Percentiles rank a stretch among this genome's conserved stretches.
Conservation (phyloP, 306 rosid species). For the Gillenia trifoliata region DNA sequence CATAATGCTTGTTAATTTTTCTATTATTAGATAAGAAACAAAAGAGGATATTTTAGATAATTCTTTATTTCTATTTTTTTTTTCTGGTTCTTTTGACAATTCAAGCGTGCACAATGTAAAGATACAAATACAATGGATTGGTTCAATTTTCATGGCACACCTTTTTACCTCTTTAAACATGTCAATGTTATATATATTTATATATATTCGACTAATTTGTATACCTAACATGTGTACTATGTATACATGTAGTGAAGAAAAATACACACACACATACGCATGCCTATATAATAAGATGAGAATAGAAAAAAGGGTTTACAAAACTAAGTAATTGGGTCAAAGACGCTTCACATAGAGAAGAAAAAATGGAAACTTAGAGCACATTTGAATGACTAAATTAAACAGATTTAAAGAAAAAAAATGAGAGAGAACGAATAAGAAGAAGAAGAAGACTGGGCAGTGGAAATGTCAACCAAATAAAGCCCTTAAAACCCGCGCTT, state of each 20-base stretch:
- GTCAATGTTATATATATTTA: background rate
- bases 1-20: background rate
- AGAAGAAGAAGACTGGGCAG: conserved; percentile 34
- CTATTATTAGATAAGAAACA: background rate
- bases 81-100: background rate
- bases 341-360: conserved; percentile 52
- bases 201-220: background rate
- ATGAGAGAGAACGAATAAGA: background rate
- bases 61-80: background rate
- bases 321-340: conserved; percentile 52
- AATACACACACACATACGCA: conserved; percentile 50
- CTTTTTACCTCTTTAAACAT: conserved; percentile 2
- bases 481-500: conserved; percentile 51
- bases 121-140: conserved; percentile 47
- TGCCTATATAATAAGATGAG: conserved; percentile 15
- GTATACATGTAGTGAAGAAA: conserved; percentile 35
- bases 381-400: background rate
- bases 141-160: conserved; percentile 29
- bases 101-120: conserved; percentile 2
- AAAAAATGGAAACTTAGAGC: conserved; percentile 15
- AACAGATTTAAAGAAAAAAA: background rate
- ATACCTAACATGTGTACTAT: conserved; percentile 39
- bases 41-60: background rate
- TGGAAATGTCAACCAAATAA: conserved; percentile 49
- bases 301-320: conserved; percentile 23